Base-by-base conservation (phyloP, 164 flowering plant species). In the Echeveria elegans region DNA sequence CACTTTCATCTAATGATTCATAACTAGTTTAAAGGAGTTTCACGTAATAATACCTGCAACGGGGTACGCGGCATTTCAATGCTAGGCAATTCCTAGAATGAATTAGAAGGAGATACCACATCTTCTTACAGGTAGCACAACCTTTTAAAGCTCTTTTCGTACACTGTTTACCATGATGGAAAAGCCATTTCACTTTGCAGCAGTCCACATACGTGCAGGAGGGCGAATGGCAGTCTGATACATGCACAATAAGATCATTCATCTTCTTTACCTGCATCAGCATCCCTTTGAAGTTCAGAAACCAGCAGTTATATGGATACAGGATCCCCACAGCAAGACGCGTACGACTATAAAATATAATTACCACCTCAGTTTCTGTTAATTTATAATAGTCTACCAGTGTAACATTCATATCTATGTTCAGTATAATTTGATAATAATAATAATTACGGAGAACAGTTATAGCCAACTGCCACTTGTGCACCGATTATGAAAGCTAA, bases 21-120 rank as follows among this genome's bases (percentile, higher is more conserved):
- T 43, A 38, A 14, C 31, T 43, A 64, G 23, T 31, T 31, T 34
- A 61, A 65, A n/a, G 19, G 18, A 32, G 8, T 7, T 32, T 14
- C 37, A 19, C n/a, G n/a, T n/a, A 70, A 74, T 47, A 63, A 6
- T 52, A 94, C 99, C 81, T 89, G 96, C 99, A 94, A 16, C 99
- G 97, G 15, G 99, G 99, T 18, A 94, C 99, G 59, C 77, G 78
- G 78, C 99, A 94, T 66, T 82, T 79, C 23, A 96, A 86, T 72
- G 85, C 96, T 76, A 88, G 86, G 85, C 99, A 94, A 61, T 93
- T 89, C 62, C 96, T 88, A 47, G 99, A 91, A 79, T 94, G 99
- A 71, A 91, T 88, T 76, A 86, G 96, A 65, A 94, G 89, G 31
- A 94, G 86, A 78, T 91, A 83, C 99, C 99, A 94, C 97, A 94